Percentiles rank a stretch among this genome's conserved stretches.
phyloP scores from a whole-genome alignment of 148 eudicot species.

The Amaranthus hypochondriacus region DNA sequence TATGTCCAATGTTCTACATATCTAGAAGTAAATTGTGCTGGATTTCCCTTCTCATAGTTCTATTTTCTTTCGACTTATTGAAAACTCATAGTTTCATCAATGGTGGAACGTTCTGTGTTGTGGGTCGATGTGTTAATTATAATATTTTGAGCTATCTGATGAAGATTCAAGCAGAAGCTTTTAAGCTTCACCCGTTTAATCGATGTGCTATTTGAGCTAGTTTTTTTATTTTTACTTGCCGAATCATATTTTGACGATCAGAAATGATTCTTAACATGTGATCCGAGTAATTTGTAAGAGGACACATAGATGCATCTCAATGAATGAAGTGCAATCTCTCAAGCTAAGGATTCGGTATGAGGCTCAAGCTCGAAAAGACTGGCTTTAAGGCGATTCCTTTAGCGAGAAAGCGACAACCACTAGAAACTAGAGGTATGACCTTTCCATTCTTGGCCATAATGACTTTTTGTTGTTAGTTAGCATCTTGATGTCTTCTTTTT shows the following conservation, averaged over 20 bases:
- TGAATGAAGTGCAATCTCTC: too few species aligned
- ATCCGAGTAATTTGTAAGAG: neutral
- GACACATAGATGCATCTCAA: neutral
- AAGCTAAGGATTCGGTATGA: too few species aligned
- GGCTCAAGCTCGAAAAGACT: too few species aligned
- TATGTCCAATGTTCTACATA: neutral
- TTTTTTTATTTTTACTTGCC: too few species aligned
- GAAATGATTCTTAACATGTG: too few species aligned
- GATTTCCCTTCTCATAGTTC: neutral
- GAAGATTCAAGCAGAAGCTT: neutral
- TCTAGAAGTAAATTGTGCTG: neutral
- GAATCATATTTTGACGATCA: too few species aligned
- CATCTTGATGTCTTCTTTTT: neutral
- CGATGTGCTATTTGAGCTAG: too few species aligned
- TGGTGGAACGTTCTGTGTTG: too few species aligned
- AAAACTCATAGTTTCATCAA: neutral
- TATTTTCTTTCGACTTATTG: neutral
- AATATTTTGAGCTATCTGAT: neutral
- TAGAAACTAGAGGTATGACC: conserved; percentile 6
- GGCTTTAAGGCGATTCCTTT: neutral
- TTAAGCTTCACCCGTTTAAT: neutral
- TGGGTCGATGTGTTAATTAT: neutral
- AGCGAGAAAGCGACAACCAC: neutral
- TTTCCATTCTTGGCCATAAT: neutral
- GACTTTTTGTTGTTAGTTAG: conserved; percentile 4